Base-by-base conservation (phyloP, 192 early-diverging fungal genomes). In the Podila minutissima region DNA sequence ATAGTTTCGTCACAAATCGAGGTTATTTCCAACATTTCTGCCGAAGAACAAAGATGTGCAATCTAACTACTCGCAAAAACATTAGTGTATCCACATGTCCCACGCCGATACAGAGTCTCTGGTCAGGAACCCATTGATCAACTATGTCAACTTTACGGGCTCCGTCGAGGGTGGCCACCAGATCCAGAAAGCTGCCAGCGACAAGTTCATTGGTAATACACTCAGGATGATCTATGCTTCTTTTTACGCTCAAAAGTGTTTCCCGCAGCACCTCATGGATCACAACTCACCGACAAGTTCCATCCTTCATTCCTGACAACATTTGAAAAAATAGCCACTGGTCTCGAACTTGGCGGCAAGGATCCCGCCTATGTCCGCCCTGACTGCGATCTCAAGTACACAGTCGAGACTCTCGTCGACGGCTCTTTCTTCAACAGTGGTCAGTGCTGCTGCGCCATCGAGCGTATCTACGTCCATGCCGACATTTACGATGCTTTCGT, bases 281-380 rank as follows among this genome's bases (percentile, higher is more conserved):
- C 11, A 19, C 15, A 11, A 13, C 33, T 63, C 57, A 6, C 8
- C 69, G 3, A 57, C 13, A 33, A n/a, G 24, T 28, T 8, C 37
- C 19, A 15, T n/a, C 5, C 26, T 12, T n/a, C 6, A 26, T 62
- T 71, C 22, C 22, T 58, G 38, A 17, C 22, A 82, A 38, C 5
- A 46, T 37, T 59, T 12, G 41, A 46, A 46, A 46, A 46, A 46
- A 37, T 64, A 90, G 90, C 86, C 9, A 89, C 92, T 26, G 91
- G 89, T 4, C 83, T 96, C 62, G 95, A 96, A 53, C 86, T 96
- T 5, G 95, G 95, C 28, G 95, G 95, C 19, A 96, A 96, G 74
- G 93, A 95, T 78, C 90, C 95, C 12, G 93, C 94, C 19, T 94
- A 94, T 64, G 93, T 96, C 15, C 87, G 91, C 6, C 76, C 84